These are phyloP conservation scores for Hanseniaspora meyeri DNA, from an alignment of 805 yeast genomes.

Conservation along the genomic window DNA sequence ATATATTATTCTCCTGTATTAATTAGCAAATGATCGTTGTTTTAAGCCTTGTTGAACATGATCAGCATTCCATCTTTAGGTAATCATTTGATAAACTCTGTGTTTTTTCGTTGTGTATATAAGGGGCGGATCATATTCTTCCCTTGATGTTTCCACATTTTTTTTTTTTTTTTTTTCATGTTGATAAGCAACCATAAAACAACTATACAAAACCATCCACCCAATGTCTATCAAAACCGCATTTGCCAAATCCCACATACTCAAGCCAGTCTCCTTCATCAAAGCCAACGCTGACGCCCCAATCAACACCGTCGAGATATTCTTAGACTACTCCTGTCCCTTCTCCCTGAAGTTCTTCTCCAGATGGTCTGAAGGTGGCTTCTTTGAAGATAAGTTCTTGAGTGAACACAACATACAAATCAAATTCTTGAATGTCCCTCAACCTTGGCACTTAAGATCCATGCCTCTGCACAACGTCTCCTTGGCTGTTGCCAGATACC, in stretches of 20 bases:
- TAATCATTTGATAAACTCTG: too few relatives aligned
- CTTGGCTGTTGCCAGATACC: constrained; percentile 50
- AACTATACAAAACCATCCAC: neutral
- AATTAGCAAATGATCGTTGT: too few relatives aligned
- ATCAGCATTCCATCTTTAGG: too few relatives aligned
- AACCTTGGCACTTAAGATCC: constrained; percentile 83
- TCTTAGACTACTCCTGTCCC: constrained; percentile 68
- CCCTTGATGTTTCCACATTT: too few relatives aligned
- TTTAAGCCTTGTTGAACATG: too few relatives aligned
- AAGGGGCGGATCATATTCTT: too few relatives aligned
- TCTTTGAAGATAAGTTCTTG: constrained; percentile 38
- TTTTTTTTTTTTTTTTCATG: neutral
- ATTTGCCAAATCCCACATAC: constrained; percentile 5
- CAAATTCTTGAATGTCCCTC: constrained; percentile 61
- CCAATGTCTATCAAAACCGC: constrained; percentile 13
- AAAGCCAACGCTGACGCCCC: constrained; percentile 4
- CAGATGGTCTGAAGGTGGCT: constrained; percentile 40
- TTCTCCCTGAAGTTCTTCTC: constrained; percentile 54
- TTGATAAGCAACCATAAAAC: neutral
- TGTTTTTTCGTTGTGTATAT: too few relatives aligned
- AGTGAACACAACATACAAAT: constrained; percentile 44
- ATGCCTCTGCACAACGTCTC: constrained; percentile 57
- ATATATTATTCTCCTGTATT: too few relatives aligned
- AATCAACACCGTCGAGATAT: constrained; percentile 43
- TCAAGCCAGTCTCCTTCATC: constrained; percentile 3